Evolutionary conservation across 352 stramenopile species (phyloP), one percentile per base, ranked within the genome.

Genomic region (Pythium folliculosum): DNA sequence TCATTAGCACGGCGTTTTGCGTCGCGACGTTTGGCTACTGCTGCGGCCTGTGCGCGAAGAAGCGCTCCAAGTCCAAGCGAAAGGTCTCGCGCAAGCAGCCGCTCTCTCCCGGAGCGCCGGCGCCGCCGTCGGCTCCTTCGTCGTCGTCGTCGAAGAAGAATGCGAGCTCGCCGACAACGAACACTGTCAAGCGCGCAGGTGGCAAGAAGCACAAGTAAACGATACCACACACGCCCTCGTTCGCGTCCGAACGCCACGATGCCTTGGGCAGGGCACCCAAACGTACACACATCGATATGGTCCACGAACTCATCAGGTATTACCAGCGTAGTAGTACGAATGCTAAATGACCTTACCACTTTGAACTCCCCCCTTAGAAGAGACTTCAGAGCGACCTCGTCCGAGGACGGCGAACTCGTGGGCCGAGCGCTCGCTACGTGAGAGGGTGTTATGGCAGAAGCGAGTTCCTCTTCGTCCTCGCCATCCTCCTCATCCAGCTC

Each of bases 1-100:
- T 87, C 0, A 52, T 93, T 22, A 75, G 75, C 49, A 88, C 80
- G 45, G 60, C 62, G 10, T 43, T 90, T 35, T 91, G 71, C 35
- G 44, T 90, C 19, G 52, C 77, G 19, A 89, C 82, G 27, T 75
- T 77, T 55, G 84, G 84, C 43, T 72, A 83, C 57, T 92, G 82
- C 82, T 91, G 77, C 60, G 68, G 78, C 16, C 22, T 48, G 10
- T 73, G 71, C 52, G 54, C 69, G 12, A 75, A 66, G n/a, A 85
- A 90, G 59, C 73, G 77, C 43, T 75, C 50, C 52, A 81, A 82
- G 58, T 60, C 38, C 54, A 90, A 87, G 68, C 80, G 74, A 40
- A 89, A 91, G 69, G 43, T 37, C 38, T 69, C 71, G 49, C 69
- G 70, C 45, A 77, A 76, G 70, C 21, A 76, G 70, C 21, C 48